Conservation (phyloP, 129 eudicot genomes). For the Erigeron canadensis region DNA sequence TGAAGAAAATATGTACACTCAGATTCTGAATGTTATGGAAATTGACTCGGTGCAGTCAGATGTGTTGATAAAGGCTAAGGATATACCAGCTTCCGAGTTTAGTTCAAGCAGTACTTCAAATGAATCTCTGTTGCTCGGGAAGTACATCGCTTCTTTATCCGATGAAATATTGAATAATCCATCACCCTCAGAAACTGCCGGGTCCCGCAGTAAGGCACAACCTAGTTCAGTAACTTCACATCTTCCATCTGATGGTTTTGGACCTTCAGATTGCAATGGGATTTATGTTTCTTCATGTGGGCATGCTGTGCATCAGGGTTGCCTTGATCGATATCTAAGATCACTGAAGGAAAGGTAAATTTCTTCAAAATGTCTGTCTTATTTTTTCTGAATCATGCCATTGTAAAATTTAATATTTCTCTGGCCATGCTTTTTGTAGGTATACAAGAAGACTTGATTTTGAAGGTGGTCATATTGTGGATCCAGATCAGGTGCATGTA, state of each 20-base stretch:
- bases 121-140: slow-evolving; percentile 73
- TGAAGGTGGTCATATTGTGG: slow-evolving; percentile 96
- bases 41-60: slow-evolving; percentile 15
- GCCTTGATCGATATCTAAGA: slow-evolving; percentile 88
- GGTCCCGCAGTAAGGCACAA: slow-evolving; percentile 42
- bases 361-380: not conserved
- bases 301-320: slow-evolving; percentile 97
- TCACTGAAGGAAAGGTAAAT: slow-evolving; percentile 83
- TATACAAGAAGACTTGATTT: slow-evolving; percentile 74
- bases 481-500: slow-evolving; percentile 81
- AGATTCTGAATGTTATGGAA: slow-evolving; percentile 43
- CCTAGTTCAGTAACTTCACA: slow-evolving; percentile 32
- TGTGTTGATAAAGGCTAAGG: slow-evolving; percentile 22
- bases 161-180: slow-evolving; percentile 52
- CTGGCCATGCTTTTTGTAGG: slow-evolving; percentile 36
- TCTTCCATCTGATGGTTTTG: slow-evolving; percentile 52
- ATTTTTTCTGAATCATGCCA: not conserved
- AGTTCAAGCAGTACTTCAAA: slow-evolving; percentile 29
- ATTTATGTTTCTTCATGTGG: slow-evolving; percentile 93
- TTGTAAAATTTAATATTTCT: not conserved
- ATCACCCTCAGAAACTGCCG: slow-evolving; percentile 47
- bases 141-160: slow-evolving; percentile 67
- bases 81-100: slow-evolving; percentile 32
- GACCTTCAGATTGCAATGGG: slow-evolving; percentile 74
- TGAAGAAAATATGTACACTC: slow-evolving; percentile 63